Conservation (phyloP, 768 basidiomycete species). For the Tephrocybe rancida region DNA sequence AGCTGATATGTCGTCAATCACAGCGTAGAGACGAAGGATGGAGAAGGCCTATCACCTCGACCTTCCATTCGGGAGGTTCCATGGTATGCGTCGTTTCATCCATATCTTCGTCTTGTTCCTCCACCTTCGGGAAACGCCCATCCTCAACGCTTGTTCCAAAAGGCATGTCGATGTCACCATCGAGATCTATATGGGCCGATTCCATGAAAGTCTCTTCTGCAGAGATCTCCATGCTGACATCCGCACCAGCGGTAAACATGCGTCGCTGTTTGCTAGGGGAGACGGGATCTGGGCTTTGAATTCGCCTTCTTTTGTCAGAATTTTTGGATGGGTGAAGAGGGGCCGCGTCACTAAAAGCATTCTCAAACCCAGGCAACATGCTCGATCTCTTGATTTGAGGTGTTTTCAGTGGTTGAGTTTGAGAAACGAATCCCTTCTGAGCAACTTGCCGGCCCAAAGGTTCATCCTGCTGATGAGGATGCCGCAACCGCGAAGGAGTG, state of each 20-base stretch:
- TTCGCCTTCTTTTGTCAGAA: conserved; percentile 23
- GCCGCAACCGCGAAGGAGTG: conserved; percentile 40
- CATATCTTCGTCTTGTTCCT: conserved; percentile 9
- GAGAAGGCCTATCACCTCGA: conserved; percentile 44
- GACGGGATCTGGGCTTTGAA: conserved; percentile 5
- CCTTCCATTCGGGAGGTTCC: conserved; percentile 53
- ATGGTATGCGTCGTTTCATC: conserved; percentile 30
- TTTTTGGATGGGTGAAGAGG: conserved; percentile 29
- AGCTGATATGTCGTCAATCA: conserved; percentile 41
- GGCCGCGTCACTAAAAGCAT: conserved; percentile 48
- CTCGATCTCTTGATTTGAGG: conserved; percentile 32
- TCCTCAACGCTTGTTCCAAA: neutral
- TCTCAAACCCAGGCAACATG: conserved; percentile 55
- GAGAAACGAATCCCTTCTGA: conserved; percentile 39
- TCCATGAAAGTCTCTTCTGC: conserved; percentile 7
- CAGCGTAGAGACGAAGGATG: neutral
- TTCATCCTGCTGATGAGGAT: conserved; percentile 28
- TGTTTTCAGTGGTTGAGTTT: conserved; percentile 25
- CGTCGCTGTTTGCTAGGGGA: neutral
- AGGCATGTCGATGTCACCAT: conserved; percentile 37
- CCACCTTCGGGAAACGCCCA: neutral
- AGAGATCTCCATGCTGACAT: neutral
- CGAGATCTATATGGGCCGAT: conserved; percentile 20
- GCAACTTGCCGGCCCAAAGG: conserved; percentile 25
- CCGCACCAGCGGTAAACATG: neutral